These are phyloP conservation scores for Aegilops bicornis DNA, from an alignment of 176 grass and related monocot species.

Conservation along the genomic window DNA sequence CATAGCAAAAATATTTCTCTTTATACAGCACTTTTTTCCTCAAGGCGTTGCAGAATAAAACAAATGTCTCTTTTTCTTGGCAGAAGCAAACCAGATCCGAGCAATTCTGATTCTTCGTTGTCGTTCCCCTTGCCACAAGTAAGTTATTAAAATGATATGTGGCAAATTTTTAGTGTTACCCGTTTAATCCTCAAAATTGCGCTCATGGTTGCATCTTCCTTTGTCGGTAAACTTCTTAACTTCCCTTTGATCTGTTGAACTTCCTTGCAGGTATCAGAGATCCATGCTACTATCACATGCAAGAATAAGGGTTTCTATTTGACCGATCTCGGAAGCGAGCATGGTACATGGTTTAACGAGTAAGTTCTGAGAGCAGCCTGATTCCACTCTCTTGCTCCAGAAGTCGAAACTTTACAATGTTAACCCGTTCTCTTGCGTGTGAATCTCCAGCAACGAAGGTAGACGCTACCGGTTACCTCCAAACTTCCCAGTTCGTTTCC, in stretches of 20 bases:
- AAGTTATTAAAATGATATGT: constrained; percentile 5
- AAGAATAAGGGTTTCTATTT: constrained; percentile 86
- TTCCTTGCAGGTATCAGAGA: constrained; percentile 66
- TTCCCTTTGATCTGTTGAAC: constrained; percentile 16
- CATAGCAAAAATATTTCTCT: constrained; percentile 23
- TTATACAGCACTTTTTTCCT: neutral
- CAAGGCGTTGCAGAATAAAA: neutral
- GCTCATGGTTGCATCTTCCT: neutral
- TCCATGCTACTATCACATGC: constrained; percentile 76
- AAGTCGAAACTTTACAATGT: constrained; percentile 4
- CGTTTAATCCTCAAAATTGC: neutral
- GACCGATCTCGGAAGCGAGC: constrained; percentile 75
- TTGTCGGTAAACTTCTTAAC: neutral
- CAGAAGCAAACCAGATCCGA: constrained; percentile 54
- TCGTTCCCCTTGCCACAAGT: constrained; percentile 66
- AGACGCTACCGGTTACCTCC: constrained; percentile 65
- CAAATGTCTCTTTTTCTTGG: constrained; percentile 25
- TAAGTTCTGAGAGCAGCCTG: constrained; percentile 45
- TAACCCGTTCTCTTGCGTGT: constrained; percentile 19
- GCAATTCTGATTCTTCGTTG: constrained; percentile 41
- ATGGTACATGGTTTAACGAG: constrained; percentile 88
- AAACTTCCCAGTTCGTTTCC: constrained; percentile 79
- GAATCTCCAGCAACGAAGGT: constrained; percentile 72
- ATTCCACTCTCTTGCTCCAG: neutral
- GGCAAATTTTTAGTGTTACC: neutral